Percentiles rank a stretch among this genome's conserved stretches.
Conservation (phyloP, 2,329 filamentous ascomycete species). For the Ascochyta fabae region DNA sequence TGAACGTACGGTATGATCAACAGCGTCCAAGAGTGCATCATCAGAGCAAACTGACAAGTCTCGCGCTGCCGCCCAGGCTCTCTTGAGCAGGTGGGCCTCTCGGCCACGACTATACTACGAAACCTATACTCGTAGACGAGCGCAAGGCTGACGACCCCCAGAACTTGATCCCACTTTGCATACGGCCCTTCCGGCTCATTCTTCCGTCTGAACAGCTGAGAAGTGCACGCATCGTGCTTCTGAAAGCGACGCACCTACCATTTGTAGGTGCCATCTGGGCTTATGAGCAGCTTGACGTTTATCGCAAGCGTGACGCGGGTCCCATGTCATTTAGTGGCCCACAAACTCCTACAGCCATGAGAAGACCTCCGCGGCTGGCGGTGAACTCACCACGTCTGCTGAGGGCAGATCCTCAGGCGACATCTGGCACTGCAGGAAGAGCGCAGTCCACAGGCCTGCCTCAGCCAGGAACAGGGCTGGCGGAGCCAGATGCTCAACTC, state of each 20-base stretch:
- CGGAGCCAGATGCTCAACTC: slow-evolving; percentile 42
- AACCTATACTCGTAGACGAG: slow-evolving; percentile 3
- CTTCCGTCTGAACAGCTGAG: slow-evolving; percentile 70
- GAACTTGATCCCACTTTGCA: slow-evolving; percentile 76
- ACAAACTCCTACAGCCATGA: slow-evolving; percentile 35
- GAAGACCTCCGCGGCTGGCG: slow-evolving; percentile 37
- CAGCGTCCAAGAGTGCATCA: slow-evolving; percentile 5
- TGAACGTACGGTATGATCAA: slow-evolving; percentile 6
- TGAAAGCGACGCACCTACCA: slow-evolving; percentile 68
- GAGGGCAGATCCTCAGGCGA: slow-evolving; percentile 33
- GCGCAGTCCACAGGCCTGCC: slow-evolving; percentile 18
- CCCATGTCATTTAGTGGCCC: slow-evolving; percentile 42
- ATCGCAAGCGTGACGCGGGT: slow-evolving; percentile 27
- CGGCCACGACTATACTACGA: background rate
- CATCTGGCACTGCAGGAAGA: slow-evolving; percentile 26
- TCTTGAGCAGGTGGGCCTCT: slow-evolving; percentile 4
- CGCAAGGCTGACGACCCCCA: slow-evolving; percentile 46
- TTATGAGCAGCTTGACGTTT: slow-evolving; percentile 62
- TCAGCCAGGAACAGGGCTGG: slow-evolving; percentile 28
- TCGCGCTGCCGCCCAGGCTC: slow-evolving; percentile 38
- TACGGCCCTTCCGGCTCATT: slow-evolving; percentile 75
- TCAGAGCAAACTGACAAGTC: slow-evolving; percentile 23
- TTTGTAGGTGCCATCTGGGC: slow-evolving; percentile 71
- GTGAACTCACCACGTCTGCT: slow-evolving; percentile 43
- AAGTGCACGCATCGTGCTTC: slow-evolving; percentile 62